A percentile compares a stretch with the other conserved stretches of the same genome.
phyloP scores from a whole-genome alignment of 2,329 filamentous ascomycete genomes.

The Cladophialophora yegresii region DNA sequence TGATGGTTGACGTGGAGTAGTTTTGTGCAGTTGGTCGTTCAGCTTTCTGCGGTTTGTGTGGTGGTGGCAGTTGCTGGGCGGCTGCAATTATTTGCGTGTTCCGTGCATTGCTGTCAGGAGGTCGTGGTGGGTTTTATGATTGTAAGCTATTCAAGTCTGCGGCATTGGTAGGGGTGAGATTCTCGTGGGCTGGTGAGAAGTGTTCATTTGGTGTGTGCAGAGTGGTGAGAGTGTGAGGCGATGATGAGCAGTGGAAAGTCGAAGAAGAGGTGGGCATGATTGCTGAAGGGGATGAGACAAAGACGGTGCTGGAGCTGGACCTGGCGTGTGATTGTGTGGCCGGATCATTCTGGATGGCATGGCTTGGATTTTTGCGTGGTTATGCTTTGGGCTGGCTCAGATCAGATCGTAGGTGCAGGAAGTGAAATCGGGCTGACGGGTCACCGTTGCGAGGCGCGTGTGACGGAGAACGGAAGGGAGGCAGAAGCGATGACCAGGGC shows the following conservation, averaged over 20 bases:
- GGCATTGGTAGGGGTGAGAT: slow-evolving; percentile 36
- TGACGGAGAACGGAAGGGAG: slow-evolving; percentile 19
- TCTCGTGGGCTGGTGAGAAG: slow-evolving; percentile 28
- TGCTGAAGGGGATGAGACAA: slow-evolving; percentile 33
- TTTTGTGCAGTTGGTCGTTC: slow-evolving; percentile 34
- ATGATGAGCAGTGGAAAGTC: slow-evolving; percentile 26
- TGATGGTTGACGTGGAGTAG: slow-evolving; percentile 9
- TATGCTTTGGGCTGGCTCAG: slow-evolving; percentile 29
- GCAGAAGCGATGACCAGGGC: slow-evolving; percentile 8
- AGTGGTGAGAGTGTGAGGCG: slow-evolving; percentile 28
- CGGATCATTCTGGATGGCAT: slow-evolving; percentile 33
- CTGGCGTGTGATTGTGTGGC: slow-evolving; percentile 32
- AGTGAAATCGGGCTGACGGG: slow-evolving; percentile 11
- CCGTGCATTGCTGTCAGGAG: slow-evolving; percentile 7
- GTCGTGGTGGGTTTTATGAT: slow-evolving; percentile 26
- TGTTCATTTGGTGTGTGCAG: slow-evolving; percentile 32
- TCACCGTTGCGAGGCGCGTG: slow-evolving; percentile 10
- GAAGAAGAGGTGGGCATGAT: slow-evolving; percentile 29
- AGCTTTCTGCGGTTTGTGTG: slow-evolving; percentile 29
- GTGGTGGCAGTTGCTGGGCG: slow-evolving; percentile 20
- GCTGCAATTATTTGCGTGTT: slow-evolving; percentile 26
- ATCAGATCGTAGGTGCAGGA: slow-evolving; percentile 14
- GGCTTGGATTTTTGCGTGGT: slow-evolving; percentile 25
- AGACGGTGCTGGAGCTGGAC: slow-evolving; percentile 29
- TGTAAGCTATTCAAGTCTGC: slow-evolving; percentile 21